Evolutionary conservation across 805 yeast genomes (phyloP).

Genomic region (Saturnispora bothae): DNA sequence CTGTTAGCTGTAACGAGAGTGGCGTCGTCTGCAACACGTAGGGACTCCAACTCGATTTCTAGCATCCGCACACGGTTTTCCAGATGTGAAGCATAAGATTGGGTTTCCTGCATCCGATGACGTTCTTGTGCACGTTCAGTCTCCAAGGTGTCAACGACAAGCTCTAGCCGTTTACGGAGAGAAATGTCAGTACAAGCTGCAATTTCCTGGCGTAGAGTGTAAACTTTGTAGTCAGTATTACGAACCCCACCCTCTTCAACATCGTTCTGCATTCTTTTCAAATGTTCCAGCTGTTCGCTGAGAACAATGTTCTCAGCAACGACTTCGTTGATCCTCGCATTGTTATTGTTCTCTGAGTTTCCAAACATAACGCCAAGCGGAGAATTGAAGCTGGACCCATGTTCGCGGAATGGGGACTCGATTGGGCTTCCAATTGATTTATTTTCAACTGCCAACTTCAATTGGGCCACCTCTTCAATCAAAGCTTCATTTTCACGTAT

Average conservation of each 20-base stretch:
- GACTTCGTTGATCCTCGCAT: constrained; percentile 25
- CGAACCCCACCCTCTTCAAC: constrained; percentile 1
- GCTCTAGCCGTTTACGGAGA: neutral
- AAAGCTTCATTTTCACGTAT: constrained; percentile 52
- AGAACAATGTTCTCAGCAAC: constrained; percentile 53
- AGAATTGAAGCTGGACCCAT: neutral
- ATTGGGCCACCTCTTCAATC: constrained; percentile 37
- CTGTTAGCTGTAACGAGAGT: too few relatives aligned
- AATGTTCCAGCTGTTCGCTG: constrained; percentile 59
- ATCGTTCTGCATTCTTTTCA: constrained; percentile 44
- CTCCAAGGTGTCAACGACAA: neutral
- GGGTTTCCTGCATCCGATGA: constrained; percentile 4
- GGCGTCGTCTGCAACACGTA: neutral
- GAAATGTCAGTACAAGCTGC: neutral
- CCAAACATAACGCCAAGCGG: neutral
- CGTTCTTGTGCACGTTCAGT: constrained; percentile 5
- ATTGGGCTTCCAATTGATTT: neutral
- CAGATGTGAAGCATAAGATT: constrained; percentile 11
- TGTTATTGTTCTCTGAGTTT: constrained; percentile 11
- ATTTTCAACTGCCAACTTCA: constrained; percentile 16
- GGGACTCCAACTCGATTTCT: constrained; percentile 10
- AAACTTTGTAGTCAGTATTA: constrained; percentile 1
- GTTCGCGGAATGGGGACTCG: neutral
- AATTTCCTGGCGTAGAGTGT: neutral
- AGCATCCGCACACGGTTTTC: constrained; percentile 10